A percentile compares a stretch with the other conserved stretches of the same genome.
Conservation (phyloP, 2,329 filamentous ascomycete genomes). For the Trichoderma sp. region DNA sequence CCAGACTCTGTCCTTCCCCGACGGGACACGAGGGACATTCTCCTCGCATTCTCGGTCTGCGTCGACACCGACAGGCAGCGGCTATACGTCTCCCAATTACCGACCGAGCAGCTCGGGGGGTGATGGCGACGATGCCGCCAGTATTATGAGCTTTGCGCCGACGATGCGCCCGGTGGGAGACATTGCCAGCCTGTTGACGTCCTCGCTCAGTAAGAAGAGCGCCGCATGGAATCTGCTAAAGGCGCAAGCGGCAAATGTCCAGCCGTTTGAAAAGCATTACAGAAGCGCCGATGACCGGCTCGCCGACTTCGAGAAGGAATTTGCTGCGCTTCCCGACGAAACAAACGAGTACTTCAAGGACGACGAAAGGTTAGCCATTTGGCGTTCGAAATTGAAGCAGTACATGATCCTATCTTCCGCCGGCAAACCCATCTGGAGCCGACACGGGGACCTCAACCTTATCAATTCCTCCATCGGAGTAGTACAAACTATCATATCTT, state of each 20-base stretch:
- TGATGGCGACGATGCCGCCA: conserved; percentile 66
- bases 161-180: conserved; percentile 68
- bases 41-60: conserved; percentile 45
- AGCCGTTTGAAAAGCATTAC: conserved; percentile 62
- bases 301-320: conserved; percentile 73
- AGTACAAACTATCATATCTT: conserved; percentile 96
- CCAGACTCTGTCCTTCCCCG: conserved; percentile 73
- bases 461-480: conserved; percentile 95
- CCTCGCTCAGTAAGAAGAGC: conserved; percentile 67
- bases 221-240: conserved; percentile 70
- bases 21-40: conserved; percentile 69
- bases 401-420: conserved; percentile 96
- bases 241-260: conserved; percentile 62
- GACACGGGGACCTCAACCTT: conserved; percentile 86
- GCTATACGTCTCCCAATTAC: conserved; percentile 45
- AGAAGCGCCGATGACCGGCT: conserved; percentile 57
- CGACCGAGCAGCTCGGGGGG: conserved; percentile 42
- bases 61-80: conserved; percentile 47
- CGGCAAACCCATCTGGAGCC: conserved; percentile 95
- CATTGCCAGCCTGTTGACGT: conserved; percentile 78
- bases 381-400: conserved; percentile 94
- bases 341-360: conserved; percentile 49
- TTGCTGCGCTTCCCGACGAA: conserved; percentile 70
- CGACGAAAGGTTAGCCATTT: conserved; percentile 68
- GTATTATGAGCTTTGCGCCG: conserved; percentile 68